Percentiles rank a stretch among this genome's conserved stretches.
Conservation (phyloP, 2,329 filamentous ascomycete genomes). For the Curvularia verruculosa region DNA sequence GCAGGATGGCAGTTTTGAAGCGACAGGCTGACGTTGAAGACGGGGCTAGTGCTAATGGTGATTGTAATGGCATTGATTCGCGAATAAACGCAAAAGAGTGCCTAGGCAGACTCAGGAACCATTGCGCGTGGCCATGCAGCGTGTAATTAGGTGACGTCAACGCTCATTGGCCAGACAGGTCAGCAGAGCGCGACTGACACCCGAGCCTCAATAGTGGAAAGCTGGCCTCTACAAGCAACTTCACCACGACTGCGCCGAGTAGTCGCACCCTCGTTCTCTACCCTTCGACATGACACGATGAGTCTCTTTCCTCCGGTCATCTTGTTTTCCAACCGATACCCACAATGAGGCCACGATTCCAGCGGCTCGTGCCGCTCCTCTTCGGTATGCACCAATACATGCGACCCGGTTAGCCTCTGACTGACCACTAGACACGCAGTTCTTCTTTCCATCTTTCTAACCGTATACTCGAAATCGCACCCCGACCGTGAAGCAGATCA, state of each 20-base stretch:
- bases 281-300: constrained; percentile 41
- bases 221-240: constrained; percentile 44
- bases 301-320: constrained; percentile 24
- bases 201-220: constrained; percentile 34
- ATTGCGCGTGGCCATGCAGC: constrained; percentile 12
- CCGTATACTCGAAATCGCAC: constrained; percentile 31
- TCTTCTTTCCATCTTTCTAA: constrained; percentile 39
- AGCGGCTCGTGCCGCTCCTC: constrained; percentile 47
- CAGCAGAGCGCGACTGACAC: constrained; percentile 26
- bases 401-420: constrained; percentile 17
- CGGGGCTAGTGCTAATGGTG: neutral
- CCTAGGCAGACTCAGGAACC: neutral
- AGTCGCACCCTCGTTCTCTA: constrained; percentile 21
- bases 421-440: constrained; percentile 36
- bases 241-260: constrained; percentile 21
- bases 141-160: constrained; percentile 31
- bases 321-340: constrained; percentile 18
- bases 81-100: neutral
- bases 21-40: neutral
- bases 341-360: constrained; percentile 45
- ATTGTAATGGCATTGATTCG: neutral
- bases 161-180: constrained; percentile 37
- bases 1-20: neutral
- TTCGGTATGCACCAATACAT: constrained; percentile 34
- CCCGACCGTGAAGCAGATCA: constrained; percentile 28